Base-by-base conservation (phyloP, 441 rosid species). In the Croton laevigatus region DNA sequence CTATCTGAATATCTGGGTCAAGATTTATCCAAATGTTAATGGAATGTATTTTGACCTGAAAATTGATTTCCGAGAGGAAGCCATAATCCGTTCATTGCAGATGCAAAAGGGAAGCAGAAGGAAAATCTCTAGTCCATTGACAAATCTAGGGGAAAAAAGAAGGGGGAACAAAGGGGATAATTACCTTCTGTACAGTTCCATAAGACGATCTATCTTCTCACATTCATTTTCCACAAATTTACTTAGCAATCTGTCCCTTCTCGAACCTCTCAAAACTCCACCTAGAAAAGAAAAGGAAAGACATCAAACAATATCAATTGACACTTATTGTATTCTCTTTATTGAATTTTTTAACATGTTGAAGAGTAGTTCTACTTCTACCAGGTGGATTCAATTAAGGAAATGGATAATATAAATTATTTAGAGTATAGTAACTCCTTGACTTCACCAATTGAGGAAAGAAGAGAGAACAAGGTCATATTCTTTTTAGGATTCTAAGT, bases 121-220 rank as follows among this genome's bases (percentile, higher is more conserved):
- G 53, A 22, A 63, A 61, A 12, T 23, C 20, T 20, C 17, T 40
- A 49, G 40, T 58, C 27, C 66, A 46, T 44, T 14, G 11, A 37
- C 19, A 22, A 46, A n/a, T 14, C 32, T 6, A 63, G 10, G n/a
- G n/a, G 12, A 40, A 36, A 45, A 53, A 10, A 23, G 58, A 34
- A 53, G 19, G n/a, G 17, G 13, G 5, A 69, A 59, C 45, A 72
- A 62, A 23, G 46, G 32, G 37, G 71, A 22, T 11, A 71, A 11
- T 73, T 81, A 94, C 97, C 99, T 90, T 54, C 86, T 75, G 73
- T 87, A 94, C 46, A 94, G 87, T 77, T 94, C 98, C 96, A 94
- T 89, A 65, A 92, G 94, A 59, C 97, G 89, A 76, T 94, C 99
- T 73, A 92, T 92, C 88, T 94, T 94, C 85, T 94, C 99, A 77